Percentiles rank a stretch among this genome's conserved stretches.
Evolutionary conservation across 164 flowering plant genomes (phyloP).

Genomic region (Piper betle): DNA sequence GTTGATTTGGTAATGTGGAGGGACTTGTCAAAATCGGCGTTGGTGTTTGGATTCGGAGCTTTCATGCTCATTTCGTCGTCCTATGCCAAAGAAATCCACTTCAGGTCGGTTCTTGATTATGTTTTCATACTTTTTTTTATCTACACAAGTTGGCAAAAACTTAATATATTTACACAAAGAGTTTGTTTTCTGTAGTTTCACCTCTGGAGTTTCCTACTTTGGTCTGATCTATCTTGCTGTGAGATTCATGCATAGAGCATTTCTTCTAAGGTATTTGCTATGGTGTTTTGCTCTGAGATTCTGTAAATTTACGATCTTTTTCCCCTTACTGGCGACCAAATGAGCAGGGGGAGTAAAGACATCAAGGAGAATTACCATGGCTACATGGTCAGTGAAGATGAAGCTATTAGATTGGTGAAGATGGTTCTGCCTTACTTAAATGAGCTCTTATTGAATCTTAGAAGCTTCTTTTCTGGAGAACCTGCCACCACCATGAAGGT

Average conservation of each 20-base stretch:
- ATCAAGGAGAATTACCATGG: slow-evolving; percentile 16
- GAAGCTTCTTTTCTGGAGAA: slow-evolving; percentile 70
- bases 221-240: slow-evolving; percentile 67
- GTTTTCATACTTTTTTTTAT: slow-evolving; percentile 1
- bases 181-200: slow-evolving; percentile 39
- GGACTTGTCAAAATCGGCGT: slow-evolving; percentile 67
- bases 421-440: slow-evolving; percentile 68
- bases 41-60: slow-evolving; percentile 64
- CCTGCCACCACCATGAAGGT: slow-evolving; percentile 91
- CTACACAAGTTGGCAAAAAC: not conserved
- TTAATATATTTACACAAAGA: not conserved
- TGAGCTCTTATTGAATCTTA: slow-evolving; percentile 49
- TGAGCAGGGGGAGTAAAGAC: slow-evolving; percentile 34
- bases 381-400: slow-evolving; percentile 63
- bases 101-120: slow-evolving; percentile 36
- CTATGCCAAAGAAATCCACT: slow-evolving; percentile 52
- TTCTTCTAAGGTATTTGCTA: slow-evolving; percentile 45
- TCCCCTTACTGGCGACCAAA: not conserved
- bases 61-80: slow-evolving; percentile 55
- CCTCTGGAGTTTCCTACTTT: slow-evolving; percentile 61
- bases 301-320: no score
- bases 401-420: slow-evolving; percentile 60
- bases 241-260: slow-evolving; percentile 50
- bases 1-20: slow-evolving; percentile 95
- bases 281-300: not conserved